Conservation (phyloP, 2,329 filamentous ascomycete species). For the Fusarium nurragi region DNA sequence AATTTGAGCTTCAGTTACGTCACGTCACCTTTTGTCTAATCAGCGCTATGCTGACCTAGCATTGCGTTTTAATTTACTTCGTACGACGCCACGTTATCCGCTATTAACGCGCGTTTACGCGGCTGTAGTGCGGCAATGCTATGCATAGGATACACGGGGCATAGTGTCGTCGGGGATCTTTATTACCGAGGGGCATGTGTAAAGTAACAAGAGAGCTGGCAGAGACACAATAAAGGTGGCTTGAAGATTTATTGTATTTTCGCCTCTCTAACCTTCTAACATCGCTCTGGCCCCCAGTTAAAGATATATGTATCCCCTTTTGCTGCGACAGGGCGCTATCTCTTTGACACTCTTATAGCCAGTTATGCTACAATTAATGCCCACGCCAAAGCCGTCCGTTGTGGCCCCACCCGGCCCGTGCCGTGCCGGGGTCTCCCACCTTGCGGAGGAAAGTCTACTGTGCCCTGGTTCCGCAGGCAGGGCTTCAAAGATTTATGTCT, state of each 20-base stretch:
- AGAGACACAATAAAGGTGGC: too few species aligned
- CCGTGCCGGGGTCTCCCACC: constrained; percentile 50
- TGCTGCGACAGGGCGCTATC: too few species aligned
- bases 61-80: too few species aligned
- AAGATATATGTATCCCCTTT: too few species aligned
- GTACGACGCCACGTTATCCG: neutral
- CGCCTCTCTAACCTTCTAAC: too few species aligned
- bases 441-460: constrained; percentile 36
- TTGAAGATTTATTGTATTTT: too few species aligned
- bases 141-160: too few species aligned
- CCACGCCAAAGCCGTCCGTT: neutral
- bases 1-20: neutral
- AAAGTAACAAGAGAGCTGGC: too few species aligned
- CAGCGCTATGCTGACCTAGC: too few species aligned
- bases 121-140: neutral
- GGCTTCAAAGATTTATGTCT: neutral
- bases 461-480: neutral
- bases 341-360: neutral
- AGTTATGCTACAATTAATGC: neutral
- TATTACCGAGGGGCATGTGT: too few species aligned
- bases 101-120: constrained; percentile 2
- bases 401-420: constrained; percentile 54
- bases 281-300: too few species aligned
- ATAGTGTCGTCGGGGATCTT: too few species aligned
- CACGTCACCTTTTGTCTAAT: neutral